Base-by-base conservation (phyloP, 192 early-diverging fungal species). In the Backusella tuberculispora region DNA sequence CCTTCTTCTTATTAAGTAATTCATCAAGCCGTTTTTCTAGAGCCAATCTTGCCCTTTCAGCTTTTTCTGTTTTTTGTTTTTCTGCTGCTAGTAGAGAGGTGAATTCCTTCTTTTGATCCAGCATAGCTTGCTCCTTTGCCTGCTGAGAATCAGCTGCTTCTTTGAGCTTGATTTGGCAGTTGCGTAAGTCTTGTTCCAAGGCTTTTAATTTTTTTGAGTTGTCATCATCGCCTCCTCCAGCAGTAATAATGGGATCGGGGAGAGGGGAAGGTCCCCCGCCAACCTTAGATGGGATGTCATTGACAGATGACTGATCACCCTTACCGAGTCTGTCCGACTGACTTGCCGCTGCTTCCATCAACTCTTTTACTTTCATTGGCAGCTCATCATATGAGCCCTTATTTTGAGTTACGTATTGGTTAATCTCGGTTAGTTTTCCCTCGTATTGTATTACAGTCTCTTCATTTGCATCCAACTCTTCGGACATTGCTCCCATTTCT, bases 11-110 rank as follows among this genome's bases (percentile, higher is more conserved):
- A 9, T 72, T 79, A 72, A 88, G 74, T 43, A 86, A 46, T 42
- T 86, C 83, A 71, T 88, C 85, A 76, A 88, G 81, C 46, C 75
- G 76, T 21, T 69, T 77, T 50, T 88, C 87, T 45, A 88, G 71
- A 19, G 76, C 72, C 6, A 69, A 63, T 41, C 74, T 81, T 19
- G 85, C 78, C 68, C 73, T 78, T 46, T 86, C 66, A 21, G 66
- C 5, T 24, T 21, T 67, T 43, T 67, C 66, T 43, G 41, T n/a
- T 42, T 67, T 67, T 43, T 67, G 40, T 5, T 67, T 67, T 67
- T 67, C 66, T 5, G 37, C 66, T 42, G 37, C 38, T 41, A 67
- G 38, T 66, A 66, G 17, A n/a, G 64, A 66, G 34, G 64, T 38
- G 14, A 66, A 40, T 66, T 66, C 64, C 29, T 66, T 66, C 34